phyloP scores from a whole-genome alignment of 2,329 filamentous ascomycete genomes.

The Phoma sp. region DNA sequence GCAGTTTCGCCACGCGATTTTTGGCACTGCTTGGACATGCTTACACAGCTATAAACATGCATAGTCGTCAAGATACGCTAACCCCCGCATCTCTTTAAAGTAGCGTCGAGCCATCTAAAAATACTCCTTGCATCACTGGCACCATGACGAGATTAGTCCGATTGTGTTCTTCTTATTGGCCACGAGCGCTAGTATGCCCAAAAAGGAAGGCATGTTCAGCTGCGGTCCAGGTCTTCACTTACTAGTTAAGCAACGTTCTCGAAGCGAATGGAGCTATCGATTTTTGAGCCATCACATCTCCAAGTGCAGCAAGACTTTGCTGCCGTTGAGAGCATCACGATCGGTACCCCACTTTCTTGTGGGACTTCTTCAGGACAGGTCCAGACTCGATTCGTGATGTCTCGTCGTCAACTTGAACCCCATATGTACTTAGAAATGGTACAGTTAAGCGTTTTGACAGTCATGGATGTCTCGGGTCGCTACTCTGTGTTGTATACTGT shows the following conservation, averaged over 20 bases:
- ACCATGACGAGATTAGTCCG: conserved; percentile 2
- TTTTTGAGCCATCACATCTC: not conserved
- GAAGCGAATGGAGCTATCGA: conserved; percentile 1
- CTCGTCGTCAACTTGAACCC: not conserved
- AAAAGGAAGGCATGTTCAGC: not conserved
- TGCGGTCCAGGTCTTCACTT: not conserved
- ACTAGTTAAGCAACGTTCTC: not conserved
- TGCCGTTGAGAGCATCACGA: not conserved
- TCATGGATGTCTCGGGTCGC: not conserved
- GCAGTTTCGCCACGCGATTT: too few species aligned
- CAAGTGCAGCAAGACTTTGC: not conserved
- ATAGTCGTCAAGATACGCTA: not conserved
- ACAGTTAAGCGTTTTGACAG: not conserved
- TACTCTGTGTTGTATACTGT: too few species aligned
- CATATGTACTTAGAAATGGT: too few species aligned
- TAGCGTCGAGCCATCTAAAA: not conserved
- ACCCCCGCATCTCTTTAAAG: not conserved
- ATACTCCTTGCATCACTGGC: not conserved
- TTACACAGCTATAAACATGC: not conserved
- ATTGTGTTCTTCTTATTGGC: conserved; percentile 1
- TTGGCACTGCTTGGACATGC: too few species aligned
- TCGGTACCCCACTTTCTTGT: not conserved
- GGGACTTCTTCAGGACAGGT: not conserved
- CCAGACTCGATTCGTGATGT: not conserved
- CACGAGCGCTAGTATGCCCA: not conserved